phyloP scores from a whole-genome alignment of 2,329 filamentous ascomycete genomes.

The Capronia coronata region DNA sequence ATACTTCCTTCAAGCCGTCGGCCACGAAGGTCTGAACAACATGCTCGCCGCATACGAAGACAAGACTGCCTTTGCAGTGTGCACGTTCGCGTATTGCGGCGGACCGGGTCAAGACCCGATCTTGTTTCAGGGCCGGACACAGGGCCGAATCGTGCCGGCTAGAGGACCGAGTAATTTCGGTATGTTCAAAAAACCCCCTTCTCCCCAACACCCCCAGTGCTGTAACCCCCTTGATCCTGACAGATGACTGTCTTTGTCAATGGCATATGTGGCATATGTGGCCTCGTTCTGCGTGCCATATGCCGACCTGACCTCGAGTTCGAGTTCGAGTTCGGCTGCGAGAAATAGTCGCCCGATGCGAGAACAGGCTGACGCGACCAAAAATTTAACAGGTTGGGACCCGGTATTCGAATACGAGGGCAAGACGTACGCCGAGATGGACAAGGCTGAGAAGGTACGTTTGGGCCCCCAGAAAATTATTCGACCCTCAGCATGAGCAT shows the following conservation, averaged over 20 bases:
- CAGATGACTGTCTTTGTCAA: too few relatives aligned
- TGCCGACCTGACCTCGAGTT: too few relatives aligned
- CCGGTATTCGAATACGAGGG: conserved; percentile 91
- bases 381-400: conserved; percentile 70
- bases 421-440: conserved; percentile 94
- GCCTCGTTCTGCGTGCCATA: too few relatives aligned
- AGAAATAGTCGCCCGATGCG: too few relatives aligned
- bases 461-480: not conserved
- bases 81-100: conserved; percentile 86
- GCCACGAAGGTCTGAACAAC: conserved; percentile 80
- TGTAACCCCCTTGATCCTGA: too few relatives aligned
- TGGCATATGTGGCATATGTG: too few relatives aligned
- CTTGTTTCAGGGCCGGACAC: conserved; percentile 84
- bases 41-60: conserved; percentile 82
- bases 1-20: conserved; percentile 81
- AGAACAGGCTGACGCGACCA: not conserved
- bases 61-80: conserved; percentile 87
- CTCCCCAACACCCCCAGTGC: too few relatives aligned
- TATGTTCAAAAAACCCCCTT: conserved; percentile 39
- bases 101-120: conserved; percentile 78
- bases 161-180: conserved; percentile 78
- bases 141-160: conserved; percentile 77
- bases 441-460: conserved; percentile 75
- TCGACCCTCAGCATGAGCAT: too few relatives aligned
- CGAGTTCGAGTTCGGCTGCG: too few relatives aligned